A percentile compares a stretch with the other conserved stretches of the same genome.
Conservation (phyloP, 768 basidiomycete species). For the Auricularia auricula-judae region DNA sequence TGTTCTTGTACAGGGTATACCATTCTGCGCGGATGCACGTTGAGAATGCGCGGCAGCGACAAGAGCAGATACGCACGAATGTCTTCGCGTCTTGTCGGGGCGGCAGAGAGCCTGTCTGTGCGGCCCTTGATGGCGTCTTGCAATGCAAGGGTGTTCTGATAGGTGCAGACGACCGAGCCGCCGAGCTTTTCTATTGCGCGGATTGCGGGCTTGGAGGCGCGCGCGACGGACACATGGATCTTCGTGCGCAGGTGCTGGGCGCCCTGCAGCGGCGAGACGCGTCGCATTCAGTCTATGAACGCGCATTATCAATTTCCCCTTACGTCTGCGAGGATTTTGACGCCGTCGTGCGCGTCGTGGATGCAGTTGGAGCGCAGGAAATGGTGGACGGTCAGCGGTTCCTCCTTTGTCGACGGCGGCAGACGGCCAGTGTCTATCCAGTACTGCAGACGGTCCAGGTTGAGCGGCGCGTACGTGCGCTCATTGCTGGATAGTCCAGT, state of each 20-base stretch:
- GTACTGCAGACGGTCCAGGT: slow-evolving; percentile 77
- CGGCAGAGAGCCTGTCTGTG: slow-evolving; percentile 59
- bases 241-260: slow-evolving; percentile 52
- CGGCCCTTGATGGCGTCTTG: slow-evolving; percentile 66
- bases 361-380: slow-evolving; percentile 79
- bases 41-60: not conserved
- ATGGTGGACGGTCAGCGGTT: slow-evolving; percentile 81
- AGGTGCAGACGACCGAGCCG: slow-evolving; percentile 80
- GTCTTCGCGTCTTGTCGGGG: slow-evolving; percentile 76
- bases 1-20: slow-evolving; percentile 63
- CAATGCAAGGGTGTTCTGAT: slow-evolving; percentile 80
- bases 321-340: slow-evolving; percentile 84
- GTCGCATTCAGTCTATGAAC: not conserved
- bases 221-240: slow-evolving; percentile 71
- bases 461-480: slow-evolving; percentile 71
- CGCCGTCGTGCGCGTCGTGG: slow-evolving; percentile 79
- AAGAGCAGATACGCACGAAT: slow-evolving; percentile 45
- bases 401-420: slow-evolving; percentile 52
- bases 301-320: slow-evolving; percentile 13
- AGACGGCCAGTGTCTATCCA: slow-evolving; percentile 86
- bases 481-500: slow-evolving; percentile 38
- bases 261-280: slow-evolving; percentile 34
- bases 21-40: slow-evolving; percentile 39
- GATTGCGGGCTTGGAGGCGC: slow-evolving; percentile 82
- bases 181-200: slow-evolving; percentile 70